Base-by-base conservation (phyloP, 2,329 filamentous ascomycete species). In the Gyromitra esculenta region DNA sequence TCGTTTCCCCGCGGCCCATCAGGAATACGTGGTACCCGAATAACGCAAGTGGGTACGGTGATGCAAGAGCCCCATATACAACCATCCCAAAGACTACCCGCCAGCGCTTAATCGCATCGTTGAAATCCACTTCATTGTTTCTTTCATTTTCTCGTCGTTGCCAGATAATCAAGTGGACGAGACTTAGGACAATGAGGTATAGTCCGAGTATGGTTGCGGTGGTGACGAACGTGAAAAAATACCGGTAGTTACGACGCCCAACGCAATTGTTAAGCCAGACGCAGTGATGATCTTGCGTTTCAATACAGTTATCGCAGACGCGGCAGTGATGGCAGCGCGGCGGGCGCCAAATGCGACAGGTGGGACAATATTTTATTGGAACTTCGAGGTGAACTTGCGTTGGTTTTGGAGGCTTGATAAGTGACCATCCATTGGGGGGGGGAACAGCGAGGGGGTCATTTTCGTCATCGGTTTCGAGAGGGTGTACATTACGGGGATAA, bases 231-330 rank as follows among this genome's bases (percentile, higher is more conserved):
- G 92, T 89, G 83, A 98, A 97, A 84, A 99, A 99, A 84, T 95
- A 98, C 79, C 96, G 93, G 85, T 99, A 99, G 85, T 99, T 99
- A 81, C 96, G 92, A 79, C 95, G 91, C 56, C 96, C 96, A 64
- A 99, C 91, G 81, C 96, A 99, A 83, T 99, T 99, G 85, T 99
- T 99, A 79, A 99, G 89, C 96, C 96, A 99, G 15, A 98, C 94
- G 82, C 96, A 99, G 84, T 99, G 96, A 82, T 99, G 96, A 82
- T 99, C 96, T 80, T 97, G 93, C 0, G 94, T 97, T 84, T 99
- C 96, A 76, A 99, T 89, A 83, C 96, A 99, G 83, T 96, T 97
- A 84, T 99, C 95, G 85, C 96, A 99, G 37, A 97, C 88, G 73
- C 96, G 92, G 84, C 96, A 99, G 85, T 99, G 96, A 82, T 99